Percentiles rank a stretch among this genome's conserved stretches.
phyloP scores from a whole-genome alignment of 1,284 basidiomycete genomes.

The Leccinum insolens region DNA sequence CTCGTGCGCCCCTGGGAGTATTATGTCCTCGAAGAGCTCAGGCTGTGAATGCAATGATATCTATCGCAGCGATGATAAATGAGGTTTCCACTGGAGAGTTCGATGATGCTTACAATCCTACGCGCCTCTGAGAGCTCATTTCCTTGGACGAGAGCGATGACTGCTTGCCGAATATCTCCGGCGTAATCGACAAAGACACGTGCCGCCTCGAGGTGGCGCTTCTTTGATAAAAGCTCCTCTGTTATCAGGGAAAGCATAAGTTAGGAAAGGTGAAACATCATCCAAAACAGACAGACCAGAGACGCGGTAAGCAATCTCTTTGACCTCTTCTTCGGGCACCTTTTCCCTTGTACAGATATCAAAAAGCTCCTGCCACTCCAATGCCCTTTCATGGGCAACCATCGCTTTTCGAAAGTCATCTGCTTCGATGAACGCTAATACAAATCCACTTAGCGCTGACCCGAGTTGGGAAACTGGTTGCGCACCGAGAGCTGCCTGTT shows the following conservation, averaged over 20 bases:
- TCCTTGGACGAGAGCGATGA: conserved; percentile 79
- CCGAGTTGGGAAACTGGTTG: not conserved
- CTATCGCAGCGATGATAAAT: conserved; percentile 41
- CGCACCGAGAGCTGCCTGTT: conserved; percentile 81
- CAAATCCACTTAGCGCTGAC: conserved; percentile 8
- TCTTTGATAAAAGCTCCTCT: conserved; percentile 85
- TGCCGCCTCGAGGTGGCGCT: conserved; percentile 80
- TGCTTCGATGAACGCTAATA: conserved; percentile 74
- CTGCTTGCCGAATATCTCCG: conserved; percentile 77
- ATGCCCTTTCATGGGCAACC: conserved; percentile 81
- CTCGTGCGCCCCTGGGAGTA: conserved; percentile 82
- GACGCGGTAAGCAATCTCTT: conserved; percentile 56
- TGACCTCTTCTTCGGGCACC: conserved; percentile 53
- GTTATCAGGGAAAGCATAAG: conserved; percentile 8
- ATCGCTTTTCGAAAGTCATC: conserved; percentile 70
- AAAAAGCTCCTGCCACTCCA: conserved; percentile 91
- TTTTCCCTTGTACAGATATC: conserved; percentile 64
- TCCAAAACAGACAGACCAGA: conserved; percentile 48
- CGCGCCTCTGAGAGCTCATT: conserved; percentile 86
- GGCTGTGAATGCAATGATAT: conserved; percentile 55
- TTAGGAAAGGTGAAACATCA: not conserved
- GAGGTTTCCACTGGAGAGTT: no score
- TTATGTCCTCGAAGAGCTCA: conserved; percentile 73
- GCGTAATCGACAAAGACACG: conserved; percentile 87
- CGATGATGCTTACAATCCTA: conserved; percentile 63